Evolutionary conservation across 352 stramenopile genomes (phyloP), one percentile per base, ranked within the genome.

Genomic region (Lagenidium giganteum): DNA sequence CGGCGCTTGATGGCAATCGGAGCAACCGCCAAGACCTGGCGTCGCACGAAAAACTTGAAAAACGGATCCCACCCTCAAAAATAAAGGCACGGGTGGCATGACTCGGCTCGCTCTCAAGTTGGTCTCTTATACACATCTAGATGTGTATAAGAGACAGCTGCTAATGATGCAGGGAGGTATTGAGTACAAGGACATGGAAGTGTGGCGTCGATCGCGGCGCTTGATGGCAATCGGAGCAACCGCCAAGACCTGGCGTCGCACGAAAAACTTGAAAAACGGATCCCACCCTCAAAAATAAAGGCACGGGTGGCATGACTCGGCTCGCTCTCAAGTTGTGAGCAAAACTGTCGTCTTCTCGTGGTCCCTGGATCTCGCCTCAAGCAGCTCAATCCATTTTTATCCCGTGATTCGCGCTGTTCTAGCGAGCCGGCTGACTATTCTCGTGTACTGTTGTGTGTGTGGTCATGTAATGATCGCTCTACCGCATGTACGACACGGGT

Each of bases 361-460:
- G n/a, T n/a, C n/a, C n/a, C 16, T 38, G 32, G 32, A 38, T 38
- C 16, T 38, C 16, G 32, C 16, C 16, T 38, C 18, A 44, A 31
- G 37, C 27, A 29, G 24, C 27, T 44, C 27, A 44, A 29, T 44
- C 11, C 37, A 29, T 44, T 31, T 31, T 44, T 34, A 34, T 34
- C 29, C 29, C n/a, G 14, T 34, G n/a, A 34, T 14, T 14, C 29
- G n/a, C 29, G 14, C 29, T 14, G n/a, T 34, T 34, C 29, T n/a
- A n/a, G n/a, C n/a, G n/a, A n/a, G n/a, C n/a, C n/a, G n/a, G n/a
- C n/a, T n/a, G n/a, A n/a, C n/a, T n/a, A n/a, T n/a, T n/a, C n/a
- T n/a, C n/a, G n/a, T n/a, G n/a, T n/a, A n/a, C n/a, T n/a, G n/a
- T n/a, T n/a, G n/a, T n/a, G n/a, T n/a, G n/a, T n/a, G n/a, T n/a